Evolutionary conservation across 1,139 yeast genomes (phyloP), one percentile per base, ranked within the genome.

Genomic region (Pneumocystis sp.): DNA sequence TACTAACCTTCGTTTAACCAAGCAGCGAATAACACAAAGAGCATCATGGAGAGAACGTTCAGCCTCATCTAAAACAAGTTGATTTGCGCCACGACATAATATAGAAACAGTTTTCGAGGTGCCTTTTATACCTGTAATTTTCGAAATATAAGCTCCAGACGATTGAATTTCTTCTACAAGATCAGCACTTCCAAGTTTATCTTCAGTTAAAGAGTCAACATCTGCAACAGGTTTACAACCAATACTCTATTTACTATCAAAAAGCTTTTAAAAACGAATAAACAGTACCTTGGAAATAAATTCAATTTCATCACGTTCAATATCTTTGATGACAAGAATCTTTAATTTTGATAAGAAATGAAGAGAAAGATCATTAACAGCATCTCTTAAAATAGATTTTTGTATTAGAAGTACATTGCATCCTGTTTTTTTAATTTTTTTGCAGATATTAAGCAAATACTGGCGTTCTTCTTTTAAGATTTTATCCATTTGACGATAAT

Each of bases 401-500:
- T 93, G 99, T 70, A 93, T 89, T 73, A 93, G 80, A 71, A 93
- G 76, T 65, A 93, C 98, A 72, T 93, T 95, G 81, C 98, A 93
- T 77, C 91, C 93, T 68, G 97, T 87, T 81, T 93, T 95, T 75
- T 95, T 93, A 77, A 93, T 90, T 76, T 89, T 89, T 77, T 93
- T 93, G 81, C 97, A 91, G 74, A 95, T 87, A 76, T 93, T 91
- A 74, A 93, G 82, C 74, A 93, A 79, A 75, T 93, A 93, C 39
- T 96, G 95, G 75, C 99, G 85, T 80, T 93, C 99, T 77, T 93
- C 99, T 75, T 95, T 95, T 74, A 93, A 81, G 71, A 93, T 93
- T 79, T 91, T 93, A 78, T 93, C 99, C 99, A 93, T 93, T 77
- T 95, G 98, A 78, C 98, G 84, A 79, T 93, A 93, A 76, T 93